phyloP scores from a whole-genome alignment of 2,329 filamentous ascomycete genomes.

The Aureobasidium leucospermi region DNA sequence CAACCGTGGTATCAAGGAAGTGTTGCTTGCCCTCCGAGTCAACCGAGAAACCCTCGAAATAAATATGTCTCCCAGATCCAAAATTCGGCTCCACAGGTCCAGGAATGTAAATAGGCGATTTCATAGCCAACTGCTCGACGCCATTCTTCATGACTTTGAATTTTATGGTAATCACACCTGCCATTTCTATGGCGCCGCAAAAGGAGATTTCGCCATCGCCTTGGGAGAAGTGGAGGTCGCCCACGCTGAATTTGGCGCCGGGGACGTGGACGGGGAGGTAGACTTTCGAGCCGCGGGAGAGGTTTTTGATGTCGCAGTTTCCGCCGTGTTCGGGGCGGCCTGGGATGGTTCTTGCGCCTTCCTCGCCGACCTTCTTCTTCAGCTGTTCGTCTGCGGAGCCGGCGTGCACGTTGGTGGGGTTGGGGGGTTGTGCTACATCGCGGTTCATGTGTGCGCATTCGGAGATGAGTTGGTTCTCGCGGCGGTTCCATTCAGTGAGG shows the following conservation, averaged over 20 bases:
- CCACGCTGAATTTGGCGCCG: slow-evolving; percentile 84
- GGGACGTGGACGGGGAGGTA: slow-evolving; percentile 81
- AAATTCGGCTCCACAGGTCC: slow-evolving; percentile 86
- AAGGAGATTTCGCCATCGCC: slow-evolving; percentile 87
- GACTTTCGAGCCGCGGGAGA: slow-evolving; percentile 70
- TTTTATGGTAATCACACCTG: slow-evolving; percentile 82
- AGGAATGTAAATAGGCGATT: slow-evolving; percentile 60
- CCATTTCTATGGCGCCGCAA: slow-evolving; percentile 79
- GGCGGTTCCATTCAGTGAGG: slow-evolving; percentile 73
- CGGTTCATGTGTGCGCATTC: slow-evolving; percentile 57
- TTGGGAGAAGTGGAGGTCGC: slow-evolving; percentile 80
- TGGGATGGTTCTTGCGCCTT: slow-evolving; percentile 80
- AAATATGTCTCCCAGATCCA: slow-evolving; percentile 71
- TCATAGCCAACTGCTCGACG: slow-evolving; percentile 55
- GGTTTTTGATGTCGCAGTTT: slow-evolving; percentile 87
- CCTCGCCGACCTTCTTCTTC: slow-evolving; percentile 60
- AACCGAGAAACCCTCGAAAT: slow-evolving; percentile 85
- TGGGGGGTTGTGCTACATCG: slow-evolving; percentile 69
- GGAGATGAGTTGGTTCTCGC: slow-evolving; percentile 72
- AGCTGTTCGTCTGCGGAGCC: slow-evolving; percentile 54
- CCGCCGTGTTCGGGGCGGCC: slow-evolving; percentile 75
- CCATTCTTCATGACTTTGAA: slow-evolving; percentile 82
- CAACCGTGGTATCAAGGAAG: slow-evolving; percentile 78
- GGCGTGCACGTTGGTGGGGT: slow-evolving; percentile 64
- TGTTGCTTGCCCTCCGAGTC: slow-evolving; percentile 85